Base-by-base conservation (phyloP, 352 stramenopile species). In the Phytopythium vexans region DNA sequence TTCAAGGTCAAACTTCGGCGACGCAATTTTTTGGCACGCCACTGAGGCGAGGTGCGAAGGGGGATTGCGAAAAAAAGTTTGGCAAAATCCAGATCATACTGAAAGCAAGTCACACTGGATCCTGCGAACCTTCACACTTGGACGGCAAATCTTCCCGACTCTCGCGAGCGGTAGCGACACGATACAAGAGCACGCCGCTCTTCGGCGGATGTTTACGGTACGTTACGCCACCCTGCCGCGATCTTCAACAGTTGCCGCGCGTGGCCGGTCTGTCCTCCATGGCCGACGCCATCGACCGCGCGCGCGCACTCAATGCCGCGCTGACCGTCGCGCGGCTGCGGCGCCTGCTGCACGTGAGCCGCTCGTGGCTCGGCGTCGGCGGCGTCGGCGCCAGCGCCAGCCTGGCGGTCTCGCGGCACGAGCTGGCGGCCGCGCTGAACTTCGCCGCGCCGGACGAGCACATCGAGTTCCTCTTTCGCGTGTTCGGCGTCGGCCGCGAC, bases 391-490 rank as follows among this genome's bases (percentile, higher is more conserved):
- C 68, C 15, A 73, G 85, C n/a, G 79, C 68, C 39, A 73, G 82
- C 34, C 79, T 86, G 55, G 68, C 74, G 49, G 65, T 89, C 58
- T 77, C 82, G 2, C 61, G 56, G 16, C 72, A 82, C 54, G 79
- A 90, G 58, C 65, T 90, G 41, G 73, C 77, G 53, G 83, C 68
- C 46, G 65, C 86, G 34, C 52, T 92, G 14, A 77, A 88, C 58
- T 82, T 74, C 36, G 73, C 74, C 6, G 40, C 52, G 12, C 41
- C 60, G 15, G 44, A 60, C 11, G 35, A 53, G 10, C 62, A 62
- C 41, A 54, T 87, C 33, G 64, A 65, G 21, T 86, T 84, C 58
- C 70, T 92, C 16, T 77, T 87, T 52, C 47, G 62, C 7, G 70
- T 58, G 0, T 88, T 90, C 54, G 47, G 8, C 8, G 54, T 46